A percentile compares a stretch with the other conserved stretches of the same genome.
phyloP scores from a whole-genome alignment of 331 rosid genomes.

The Malus hybrid region DNA sequence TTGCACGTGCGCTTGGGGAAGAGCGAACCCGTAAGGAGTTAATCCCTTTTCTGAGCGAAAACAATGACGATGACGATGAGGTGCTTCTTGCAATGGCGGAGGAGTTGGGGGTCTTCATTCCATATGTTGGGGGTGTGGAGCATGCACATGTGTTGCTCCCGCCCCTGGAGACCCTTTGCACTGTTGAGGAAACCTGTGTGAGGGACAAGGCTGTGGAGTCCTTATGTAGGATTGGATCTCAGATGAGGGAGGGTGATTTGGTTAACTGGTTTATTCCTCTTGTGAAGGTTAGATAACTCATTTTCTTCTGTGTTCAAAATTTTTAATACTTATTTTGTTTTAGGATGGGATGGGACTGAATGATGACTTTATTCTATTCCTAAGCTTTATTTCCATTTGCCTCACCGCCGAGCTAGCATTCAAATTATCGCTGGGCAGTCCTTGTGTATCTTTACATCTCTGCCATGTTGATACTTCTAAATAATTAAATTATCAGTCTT shows the following conservation, averaged over 20 bases:
- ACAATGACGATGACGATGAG: constrained; percentile 90
- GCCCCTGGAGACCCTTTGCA: constrained; percentile 80
- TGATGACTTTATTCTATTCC: background rate
- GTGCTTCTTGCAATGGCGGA: constrained; percentile 98
- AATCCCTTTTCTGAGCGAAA: constrained; percentile 84
- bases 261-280: constrained; percentile 81
- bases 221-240: constrained; percentile 87
- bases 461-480: background rate
- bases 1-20: constrained; percentile 97
- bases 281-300: constrained; percentile 59
- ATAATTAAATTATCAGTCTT: background rate
- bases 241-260: constrained; percentile 86
- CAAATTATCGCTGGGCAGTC: background rate
- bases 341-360: background rate
- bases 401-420: background rate
- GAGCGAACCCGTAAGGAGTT: constrained; percentile 87
- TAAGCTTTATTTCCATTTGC: background rate
- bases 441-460: background rate
- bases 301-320: background rate
- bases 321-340: background rate
- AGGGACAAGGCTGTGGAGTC: constrained; percentile 94
- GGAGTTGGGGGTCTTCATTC: constrained; percentile 91
- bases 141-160: constrained; percentile 81
- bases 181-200: constrained; percentile 95
- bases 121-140: constrained; percentile 96